Conservation (phyloP, 306 rosid genomes). For the Ammopiptanthus mongolicus region DNA sequence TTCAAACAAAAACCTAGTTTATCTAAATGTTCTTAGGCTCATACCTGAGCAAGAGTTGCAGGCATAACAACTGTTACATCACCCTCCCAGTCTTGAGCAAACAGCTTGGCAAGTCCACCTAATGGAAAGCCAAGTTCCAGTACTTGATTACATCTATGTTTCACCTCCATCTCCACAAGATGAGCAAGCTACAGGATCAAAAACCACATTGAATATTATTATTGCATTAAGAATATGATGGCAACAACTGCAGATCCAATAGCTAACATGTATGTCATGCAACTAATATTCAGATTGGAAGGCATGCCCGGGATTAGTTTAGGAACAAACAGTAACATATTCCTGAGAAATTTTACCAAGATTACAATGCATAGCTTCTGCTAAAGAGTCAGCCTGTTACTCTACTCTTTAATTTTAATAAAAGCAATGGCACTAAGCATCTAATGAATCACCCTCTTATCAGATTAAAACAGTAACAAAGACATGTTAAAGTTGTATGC, state of each 20-base stretch:
- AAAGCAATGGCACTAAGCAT: not conserved
- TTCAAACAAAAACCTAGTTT: not conserved
- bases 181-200: slow-evolving; percentile 79
- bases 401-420: not conserved
- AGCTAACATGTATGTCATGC: not conserved
- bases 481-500: not conserved
- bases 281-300: slow-evolving; percentile 6
- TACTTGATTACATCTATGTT: slow-evolving; percentile 87
- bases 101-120: slow-evolving; percentile 85
- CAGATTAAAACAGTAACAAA: not conserved
- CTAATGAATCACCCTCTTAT: not conserved
- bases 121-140: slow-evolving; percentile 87
- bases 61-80: slow-evolving; percentile 98
- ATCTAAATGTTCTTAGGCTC: not conserved
- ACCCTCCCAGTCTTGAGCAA: slow-evolving; percentile 99
- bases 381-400: not conserved
- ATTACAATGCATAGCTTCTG: not conserved
- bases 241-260: slow-evolving; percentile 2
- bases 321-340: slow-evolving; percentile 2
- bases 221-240: not conserved
- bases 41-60: slow-evolving; percentile 90
- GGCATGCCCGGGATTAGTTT: not conserved
- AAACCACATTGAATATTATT: slow-evolving; percentile 11
- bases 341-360: slow-evolving; percentile 6
- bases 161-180: slow-evolving; percentile 95